Evolutionary conservation across 148 eudicot species (phyloP).

Genomic region (Suaeda aralocaspica): DNA sequence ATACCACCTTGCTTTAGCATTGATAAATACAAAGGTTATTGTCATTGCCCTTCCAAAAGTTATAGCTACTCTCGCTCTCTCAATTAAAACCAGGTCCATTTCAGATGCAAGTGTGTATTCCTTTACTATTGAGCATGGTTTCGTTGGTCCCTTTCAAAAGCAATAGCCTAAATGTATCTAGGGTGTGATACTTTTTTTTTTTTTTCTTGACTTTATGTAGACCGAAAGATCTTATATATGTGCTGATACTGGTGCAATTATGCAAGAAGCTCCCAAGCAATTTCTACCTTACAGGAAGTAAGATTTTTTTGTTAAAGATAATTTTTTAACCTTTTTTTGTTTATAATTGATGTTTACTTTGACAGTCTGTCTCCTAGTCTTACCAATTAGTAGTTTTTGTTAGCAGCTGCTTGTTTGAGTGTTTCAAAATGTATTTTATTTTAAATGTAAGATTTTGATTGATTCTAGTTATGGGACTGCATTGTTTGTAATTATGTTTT

Average conservation of each 20-base stretch:
- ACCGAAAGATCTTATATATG: constrained; percentile 85
- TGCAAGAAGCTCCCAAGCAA: constrained; percentile 68
- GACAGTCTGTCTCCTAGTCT: background rate
- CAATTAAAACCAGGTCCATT: no score
- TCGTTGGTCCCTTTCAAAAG: no score
- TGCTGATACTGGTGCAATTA: constrained; percentile 83
- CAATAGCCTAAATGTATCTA: background rate
- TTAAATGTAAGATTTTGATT: background rate
- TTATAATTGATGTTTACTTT: background rate
- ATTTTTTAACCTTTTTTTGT: no score
- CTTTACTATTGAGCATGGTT: no score
- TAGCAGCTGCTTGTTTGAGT: background rate
- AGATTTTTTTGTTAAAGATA: constrained; percentile 30
- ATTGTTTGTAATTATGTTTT: background rate
- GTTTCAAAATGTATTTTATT: background rate
- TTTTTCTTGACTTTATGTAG: constrained; percentile 35
- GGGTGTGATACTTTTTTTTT: constrained; percentile 20
- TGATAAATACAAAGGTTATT: background rate
- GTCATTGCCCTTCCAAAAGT: no score
- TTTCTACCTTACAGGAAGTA: constrained; percentile 74
- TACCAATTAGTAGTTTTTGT: background rate
- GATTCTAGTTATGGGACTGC: background rate
- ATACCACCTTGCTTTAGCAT: background rate
- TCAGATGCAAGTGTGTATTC: no score
- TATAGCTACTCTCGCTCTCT: no score